These are phyloP conservation scores for Ustilago cynodontis DNA, from an alignment of 1,284 basidiomycete species.

Conservation along the genomic window DNA sequence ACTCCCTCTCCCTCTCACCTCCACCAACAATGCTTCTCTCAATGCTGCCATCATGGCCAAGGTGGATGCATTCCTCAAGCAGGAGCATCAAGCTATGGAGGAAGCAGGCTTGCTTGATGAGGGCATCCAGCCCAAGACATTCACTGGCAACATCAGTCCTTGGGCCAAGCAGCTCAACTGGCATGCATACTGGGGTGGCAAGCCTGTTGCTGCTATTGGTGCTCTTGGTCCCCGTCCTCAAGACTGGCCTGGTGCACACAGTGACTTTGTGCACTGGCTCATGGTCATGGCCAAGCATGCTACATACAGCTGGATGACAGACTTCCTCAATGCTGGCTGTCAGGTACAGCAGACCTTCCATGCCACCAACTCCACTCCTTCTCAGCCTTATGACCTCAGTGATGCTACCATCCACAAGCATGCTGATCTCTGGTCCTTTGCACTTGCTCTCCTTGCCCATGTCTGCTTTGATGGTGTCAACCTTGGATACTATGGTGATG, in stretches of 20 bases:
- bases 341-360: conserved; percentile 5
- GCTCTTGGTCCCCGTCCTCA: neutral
- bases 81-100: neutral
- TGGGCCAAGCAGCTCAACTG: conserved; percentile 2
- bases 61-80: conserved; percentile 5
- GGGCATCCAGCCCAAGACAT: conserved; percentile 2
- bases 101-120: neutral
- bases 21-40: neutral
- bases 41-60: neutral
- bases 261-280: neutral
- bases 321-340: neutral
- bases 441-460: neutral
- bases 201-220: conserved; percentile 5
- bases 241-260: neutral
- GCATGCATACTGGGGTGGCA: conserved; percentile 7
- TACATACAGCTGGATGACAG: neutral
- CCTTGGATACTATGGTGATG: conserved; percentile 8
- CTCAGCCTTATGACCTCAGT: neutral
- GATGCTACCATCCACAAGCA: neutral
- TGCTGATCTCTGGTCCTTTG: neutral
- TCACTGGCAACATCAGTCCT: conserved; percentile 7
- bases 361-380: neutral
- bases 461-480: neutral
- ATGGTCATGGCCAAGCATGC: neutral
- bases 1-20: neutral